These are phyloP conservation scores for Aspergillus calidoustus DNA, from an alignment of 2,329 filamentous ascomycete genomes.

Conservation along the genomic window DNA sequence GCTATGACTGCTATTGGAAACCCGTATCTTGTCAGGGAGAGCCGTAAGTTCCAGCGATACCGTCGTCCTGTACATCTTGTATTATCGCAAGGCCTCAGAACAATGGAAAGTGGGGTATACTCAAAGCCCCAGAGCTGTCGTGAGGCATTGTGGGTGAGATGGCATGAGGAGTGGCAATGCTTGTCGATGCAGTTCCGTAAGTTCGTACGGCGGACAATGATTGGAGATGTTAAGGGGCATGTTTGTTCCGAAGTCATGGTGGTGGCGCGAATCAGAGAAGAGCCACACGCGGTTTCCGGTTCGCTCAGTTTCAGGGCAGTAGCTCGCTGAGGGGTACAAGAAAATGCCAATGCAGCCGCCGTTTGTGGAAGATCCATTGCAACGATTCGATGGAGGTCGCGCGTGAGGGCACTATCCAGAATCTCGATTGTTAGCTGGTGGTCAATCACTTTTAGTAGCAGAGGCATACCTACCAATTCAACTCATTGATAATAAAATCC, in stretches of 20 bases:
- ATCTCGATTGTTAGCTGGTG: too few species aligned
- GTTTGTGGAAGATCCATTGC: background rate
- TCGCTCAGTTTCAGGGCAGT: too few species aligned
- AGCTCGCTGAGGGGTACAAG: too few species aligned
- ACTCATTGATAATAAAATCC: too few species aligned
- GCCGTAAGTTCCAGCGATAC: background rate
- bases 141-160: background rate
- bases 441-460: too few species aligned
- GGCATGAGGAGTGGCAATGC: background rate
- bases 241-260: too few species aligned
- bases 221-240: too few species aligned
- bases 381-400: background rate
- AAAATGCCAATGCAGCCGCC: background rate
- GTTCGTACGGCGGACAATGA: too few species aligned
- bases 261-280: too few species aligned
- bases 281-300: too few species aligned
- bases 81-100: background rate
- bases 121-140: background rate
- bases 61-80: background rate
- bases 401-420: background rate
- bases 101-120: background rate
- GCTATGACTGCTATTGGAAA: background rate
- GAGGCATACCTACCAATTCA: too few species aligned
- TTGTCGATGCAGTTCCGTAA: background rate
- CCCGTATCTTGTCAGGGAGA: background rate